A percentile compares a stretch with the other conserved stretches of the same genome.
Evolutionary conservation across 169 alveolate genomes (phyloP).

Genomic region (Babesia sp.): DNA sequence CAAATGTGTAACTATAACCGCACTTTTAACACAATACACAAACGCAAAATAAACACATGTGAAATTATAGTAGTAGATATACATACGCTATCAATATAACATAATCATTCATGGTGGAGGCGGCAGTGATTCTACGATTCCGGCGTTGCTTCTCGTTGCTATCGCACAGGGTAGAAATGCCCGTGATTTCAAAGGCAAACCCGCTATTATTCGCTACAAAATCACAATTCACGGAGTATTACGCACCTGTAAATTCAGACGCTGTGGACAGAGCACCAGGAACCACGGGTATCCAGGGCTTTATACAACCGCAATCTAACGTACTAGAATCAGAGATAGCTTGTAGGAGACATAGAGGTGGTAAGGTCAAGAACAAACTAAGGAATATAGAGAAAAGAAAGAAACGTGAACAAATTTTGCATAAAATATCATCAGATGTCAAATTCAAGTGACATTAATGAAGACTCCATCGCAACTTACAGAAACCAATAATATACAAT

Average conservation of each 20-base stretch:
- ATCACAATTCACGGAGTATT: neutral
- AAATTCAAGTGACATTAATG: slow-evolving; percentile 1
- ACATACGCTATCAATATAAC: too few relatives aligned
- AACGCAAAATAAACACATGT: neutral
- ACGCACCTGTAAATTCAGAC: neutral
- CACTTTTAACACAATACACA: too few relatives aligned
- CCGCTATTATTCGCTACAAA: neutral
- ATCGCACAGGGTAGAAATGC: slow-evolving; percentile 4
- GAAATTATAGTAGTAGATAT: too few relatives aligned
- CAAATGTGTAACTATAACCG: too few relatives aligned
- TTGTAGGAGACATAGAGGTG: slow-evolving; percentile 67
- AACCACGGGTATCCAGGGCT: too few relatives aligned
- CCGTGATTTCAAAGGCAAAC: neutral
- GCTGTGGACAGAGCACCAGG: neutral
- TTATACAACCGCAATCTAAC: too few relatives aligned
- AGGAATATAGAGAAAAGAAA: slow-evolving; percentile 61
- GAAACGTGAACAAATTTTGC: slow-evolving; percentile 53
- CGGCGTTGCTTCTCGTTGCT: slow-evolving; percentile 6
- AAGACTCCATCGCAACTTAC: too few relatives aligned
- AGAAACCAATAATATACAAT: too few relatives aligned
- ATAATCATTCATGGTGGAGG: slow-evolving; percentile 6
- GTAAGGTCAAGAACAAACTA: slow-evolving; percentile 65
- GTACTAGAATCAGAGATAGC: neutral
- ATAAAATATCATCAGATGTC: slow-evolving; percentile 21
- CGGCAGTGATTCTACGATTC: neutral